These are phyloP conservation scores for Eucalyptus cladocalyx DNA, from an alignment of 345 rosid species.

Conservation along the genomic window DNA sequence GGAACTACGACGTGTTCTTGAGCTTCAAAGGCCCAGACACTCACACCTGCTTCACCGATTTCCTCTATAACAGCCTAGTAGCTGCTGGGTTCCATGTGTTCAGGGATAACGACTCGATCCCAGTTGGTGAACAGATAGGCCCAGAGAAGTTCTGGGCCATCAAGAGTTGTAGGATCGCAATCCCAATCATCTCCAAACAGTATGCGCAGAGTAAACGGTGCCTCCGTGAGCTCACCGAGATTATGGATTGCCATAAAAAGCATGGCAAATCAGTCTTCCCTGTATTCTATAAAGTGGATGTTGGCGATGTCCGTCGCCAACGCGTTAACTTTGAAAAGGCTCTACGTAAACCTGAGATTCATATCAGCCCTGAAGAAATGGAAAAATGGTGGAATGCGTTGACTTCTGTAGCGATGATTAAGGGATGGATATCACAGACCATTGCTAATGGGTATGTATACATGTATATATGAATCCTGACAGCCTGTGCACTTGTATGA, in stretches of 20 bases:
- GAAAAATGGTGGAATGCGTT: neutral
- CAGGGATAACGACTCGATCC: neutral
- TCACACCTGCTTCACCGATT: no score
- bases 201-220: no score
- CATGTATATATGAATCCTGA: neutral
- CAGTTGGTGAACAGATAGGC: neutral
- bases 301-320: neutral
- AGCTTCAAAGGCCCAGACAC: neutral
- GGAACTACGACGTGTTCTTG: neutral
- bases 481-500: neutral
- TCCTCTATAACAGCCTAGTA: neutral
- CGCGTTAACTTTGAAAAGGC: neutral
- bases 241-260: no score
- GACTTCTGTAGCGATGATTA: neutral
- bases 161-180: neutral
- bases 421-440: neutral
- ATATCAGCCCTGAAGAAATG: neutral
- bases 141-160: neutral
- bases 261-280: no score
- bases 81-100: neutral
- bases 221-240: no score
- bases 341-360: neutral
- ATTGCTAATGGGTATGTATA: neutral
- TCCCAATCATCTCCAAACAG: neutral
- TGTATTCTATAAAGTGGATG: neutral